A percentile compares a stretch with the other conserved stretches of the same genome.
Evolutionary conservation across 495 filamentous ascomycete species (phyloP).

Genomic region (Tuber indicum): DNA sequence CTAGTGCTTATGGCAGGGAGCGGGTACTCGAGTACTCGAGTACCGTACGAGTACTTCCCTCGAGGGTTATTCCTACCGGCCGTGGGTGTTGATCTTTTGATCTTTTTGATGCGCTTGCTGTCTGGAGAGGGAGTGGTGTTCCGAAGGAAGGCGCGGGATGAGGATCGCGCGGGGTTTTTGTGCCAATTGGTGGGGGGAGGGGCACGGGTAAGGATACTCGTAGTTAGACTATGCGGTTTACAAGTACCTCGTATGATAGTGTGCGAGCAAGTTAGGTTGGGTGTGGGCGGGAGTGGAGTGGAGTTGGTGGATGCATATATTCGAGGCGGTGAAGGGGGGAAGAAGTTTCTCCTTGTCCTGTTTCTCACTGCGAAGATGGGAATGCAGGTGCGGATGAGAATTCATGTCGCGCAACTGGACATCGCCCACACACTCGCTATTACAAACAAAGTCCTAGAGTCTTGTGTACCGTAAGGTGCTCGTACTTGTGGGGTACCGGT

Average conservation of each 20-base stretch:
- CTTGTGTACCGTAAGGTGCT: too few species aligned
- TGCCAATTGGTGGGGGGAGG: neutral
- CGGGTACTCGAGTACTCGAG: too few species aligned
- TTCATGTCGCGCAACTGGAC: neutral
- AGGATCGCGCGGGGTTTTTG: neutral
- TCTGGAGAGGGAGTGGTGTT: neutral
- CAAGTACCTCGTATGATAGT: neutral
- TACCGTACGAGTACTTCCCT: too few species aligned
- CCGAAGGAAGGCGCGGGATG: neutral
- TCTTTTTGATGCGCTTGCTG: neutral
- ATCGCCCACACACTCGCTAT: neutral
- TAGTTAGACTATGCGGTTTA: neutral
- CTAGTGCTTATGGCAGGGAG: too few species aligned
- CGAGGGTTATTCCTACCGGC: neutral
- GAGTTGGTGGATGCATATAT: neutral
- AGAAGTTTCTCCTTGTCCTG: neutral
- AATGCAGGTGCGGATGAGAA: neutral
- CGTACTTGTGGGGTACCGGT: too few species aligned
- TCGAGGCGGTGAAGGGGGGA: neutral
- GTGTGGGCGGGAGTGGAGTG: neutral
- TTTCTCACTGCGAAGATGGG: neutral
- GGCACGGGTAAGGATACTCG: neutral
- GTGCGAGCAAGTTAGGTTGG: neutral
- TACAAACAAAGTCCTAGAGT: too few species aligned
- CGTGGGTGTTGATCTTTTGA: neutral